Percentiles rank a stretch among this genome's conserved stretches.
Evolutionary conservation across 352 stramenopile genomes (phyloP).

Genomic region (Phytophthora boehmeriae): DNA sequence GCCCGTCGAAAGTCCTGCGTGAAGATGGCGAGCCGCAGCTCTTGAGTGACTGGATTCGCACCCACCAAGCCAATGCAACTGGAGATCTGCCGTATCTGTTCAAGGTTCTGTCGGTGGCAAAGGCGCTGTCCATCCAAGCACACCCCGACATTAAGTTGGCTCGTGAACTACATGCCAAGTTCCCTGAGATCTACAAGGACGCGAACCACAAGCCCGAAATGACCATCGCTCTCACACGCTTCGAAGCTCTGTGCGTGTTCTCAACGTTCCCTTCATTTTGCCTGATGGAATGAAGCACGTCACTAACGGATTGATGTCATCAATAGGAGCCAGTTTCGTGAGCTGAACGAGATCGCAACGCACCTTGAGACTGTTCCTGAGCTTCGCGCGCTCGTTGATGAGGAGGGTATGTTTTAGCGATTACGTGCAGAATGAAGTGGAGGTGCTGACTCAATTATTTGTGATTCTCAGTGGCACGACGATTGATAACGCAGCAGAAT

Average conservation of each 20-base stretch:
- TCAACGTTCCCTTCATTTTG: background rate
- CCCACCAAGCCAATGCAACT: slow-evolving; percentile 42
- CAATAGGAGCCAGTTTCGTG: slow-evolving; percentile 90
- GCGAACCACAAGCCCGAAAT: slow-evolving; percentile 99
- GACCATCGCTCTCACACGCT: slow-evolving; percentile 97
- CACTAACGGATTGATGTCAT: background rate
- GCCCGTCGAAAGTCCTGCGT: slow-evolving; percentile 79
- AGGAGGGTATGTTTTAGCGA: slow-evolving; percentile 32
- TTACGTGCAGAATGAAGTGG: background rate
- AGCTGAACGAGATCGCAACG: slow-evolving; percentile 91
- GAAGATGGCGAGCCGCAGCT: slow-evolving; percentile 48
- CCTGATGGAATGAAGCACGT: slow-evolving; percentile 2
- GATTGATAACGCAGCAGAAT: slow-evolving; percentile 45
- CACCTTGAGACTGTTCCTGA: slow-evolving; percentile 91
- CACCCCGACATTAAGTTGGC: slow-evolving; percentile 89
- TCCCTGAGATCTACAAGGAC: slow-evolving; percentile 97
- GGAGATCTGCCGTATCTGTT: slow-evolving; percentile 97
- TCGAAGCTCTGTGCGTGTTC: slow-evolving; percentile 92
- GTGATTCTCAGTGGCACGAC: slow-evolving; percentile 32
- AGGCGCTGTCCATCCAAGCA: slow-evolving; percentile 97
- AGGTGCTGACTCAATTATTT: background rate
- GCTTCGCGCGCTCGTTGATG: slow-evolving; percentile 75
- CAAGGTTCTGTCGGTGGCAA: slow-evolving; percentile 98
- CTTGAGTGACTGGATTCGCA: slow-evolving; percentile 64
- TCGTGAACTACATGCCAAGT: slow-evolving; percentile 76